Percentiles rank a stretch among this genome's conserved stretches.
These are phyloP conservation scores for Colletotrichum coccodes DNA, from an alignment of 2,329 filamentous ascomycete genomes.

Conservation along the genomic window DNA sequence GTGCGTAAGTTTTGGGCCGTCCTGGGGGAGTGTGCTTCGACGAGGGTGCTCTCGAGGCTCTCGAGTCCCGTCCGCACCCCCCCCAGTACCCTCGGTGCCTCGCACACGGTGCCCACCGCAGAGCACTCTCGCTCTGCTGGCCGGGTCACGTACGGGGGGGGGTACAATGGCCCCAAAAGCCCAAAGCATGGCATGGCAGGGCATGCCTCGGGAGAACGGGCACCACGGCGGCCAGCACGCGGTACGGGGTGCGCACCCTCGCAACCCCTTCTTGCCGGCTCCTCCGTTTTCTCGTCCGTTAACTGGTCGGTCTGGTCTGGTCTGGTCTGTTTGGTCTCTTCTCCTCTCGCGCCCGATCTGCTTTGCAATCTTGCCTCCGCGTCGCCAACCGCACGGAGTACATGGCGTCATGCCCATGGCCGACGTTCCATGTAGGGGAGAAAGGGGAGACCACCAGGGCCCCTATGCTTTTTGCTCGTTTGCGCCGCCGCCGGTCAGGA, in stretches of 20 bases:
- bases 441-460: background rate
- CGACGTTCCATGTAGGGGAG: background rate
- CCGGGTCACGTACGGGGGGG: slow-evolving; percentile 3
- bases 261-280: background rate
- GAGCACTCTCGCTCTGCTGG: slow-evolving; percentile 2
- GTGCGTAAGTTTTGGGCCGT: slow-evolving; percentile 16
- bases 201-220: background rate
- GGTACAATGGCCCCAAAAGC: slow-evolving; percentile 4
- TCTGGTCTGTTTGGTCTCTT: background rate
- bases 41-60: background rate
- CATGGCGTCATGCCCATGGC: background rate
- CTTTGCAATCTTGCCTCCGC: background rate
- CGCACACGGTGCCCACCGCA: slow-evolving; percentile 9
- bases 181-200: background rate
- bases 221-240: background rate
- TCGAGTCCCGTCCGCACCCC: background rate
- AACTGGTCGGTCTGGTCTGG: slow-evolving; percentile 2
- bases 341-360: background rate
- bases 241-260: background rate
- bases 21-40: slow-evolving; percentile 10
- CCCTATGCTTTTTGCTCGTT: background rate
- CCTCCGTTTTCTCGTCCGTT: slow-evolving; percentile 10
- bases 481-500: background rate
- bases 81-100: background rate
- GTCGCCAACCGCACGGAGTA: background rate